Percentiles rank a stretch among this genome's conserved stretches.
These are phyloP conservation scores for Mycena vulgaris DNA, from an alignment of 768 basidiomycete species.

Conservation along the genomic window DNA sequence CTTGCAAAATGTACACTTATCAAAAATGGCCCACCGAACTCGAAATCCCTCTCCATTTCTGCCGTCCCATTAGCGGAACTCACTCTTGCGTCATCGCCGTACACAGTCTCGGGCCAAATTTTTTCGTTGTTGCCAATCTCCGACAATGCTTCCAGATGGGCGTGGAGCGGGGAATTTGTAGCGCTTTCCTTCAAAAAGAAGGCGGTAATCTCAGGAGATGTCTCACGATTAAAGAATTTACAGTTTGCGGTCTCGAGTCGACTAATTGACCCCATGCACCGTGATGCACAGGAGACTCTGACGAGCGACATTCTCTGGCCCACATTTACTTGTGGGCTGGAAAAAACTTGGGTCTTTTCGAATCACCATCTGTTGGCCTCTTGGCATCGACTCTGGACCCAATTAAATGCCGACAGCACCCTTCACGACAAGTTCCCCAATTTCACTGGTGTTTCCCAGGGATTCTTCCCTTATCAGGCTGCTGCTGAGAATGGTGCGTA, in stretches of 20 bases:
- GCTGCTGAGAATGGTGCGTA: background rate
- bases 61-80: constrained; percentile 16
- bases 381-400: background rate
- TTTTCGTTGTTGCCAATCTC: background rate
- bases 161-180: constrained; percentile 13
- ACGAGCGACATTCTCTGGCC: too few relatives aligned
- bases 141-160: background rate
- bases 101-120: constrained; percentile 10
- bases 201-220: too few relatives aligned
- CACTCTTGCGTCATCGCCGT: background rate
- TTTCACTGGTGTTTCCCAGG: constrained; percentile 1
- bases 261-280: too few relatives aligned
- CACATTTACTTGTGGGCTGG: too few relatives aligned
- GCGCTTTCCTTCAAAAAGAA: constrained; percentile 5
- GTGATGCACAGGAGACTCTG: too few relatives aligned
- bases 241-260: too few relatives aligned
- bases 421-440: constrained; percentile 16
- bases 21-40: background rate
- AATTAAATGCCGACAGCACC: background rate
- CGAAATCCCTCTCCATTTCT: background rate
- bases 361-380: too few relatives aligned
- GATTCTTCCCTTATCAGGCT: constrained; percentile 1
- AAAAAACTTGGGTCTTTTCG: too few relatives aligned
- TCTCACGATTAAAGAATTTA: too few relatives aligned
- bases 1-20: constrained; percentile 12